Base-by-base conservation (phyloP, 2,329 filamentous ascomycete species). In the Cladophialophora bantiana region DNA sequence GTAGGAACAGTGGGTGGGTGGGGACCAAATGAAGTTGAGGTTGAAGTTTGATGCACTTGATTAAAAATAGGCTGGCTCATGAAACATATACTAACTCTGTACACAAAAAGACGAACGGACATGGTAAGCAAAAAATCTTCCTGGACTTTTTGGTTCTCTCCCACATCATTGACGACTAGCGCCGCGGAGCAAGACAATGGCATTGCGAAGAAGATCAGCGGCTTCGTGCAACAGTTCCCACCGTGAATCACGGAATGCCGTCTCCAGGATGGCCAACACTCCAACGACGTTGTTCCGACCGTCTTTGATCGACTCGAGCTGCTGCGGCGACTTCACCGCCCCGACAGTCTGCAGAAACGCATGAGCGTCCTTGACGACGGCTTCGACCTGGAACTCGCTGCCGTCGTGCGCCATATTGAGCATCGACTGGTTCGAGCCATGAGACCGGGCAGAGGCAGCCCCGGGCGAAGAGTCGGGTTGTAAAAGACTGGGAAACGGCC, bases 151-250 rank as follows among this genome's bases (percentile, higher is more conserved):
- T 26, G 26, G 26, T 10, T 7, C 9, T 36, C 5, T 34, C 31
- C 4, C 45, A 42, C 10, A 35, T 65, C 59, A 67, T 34, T 36
- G 18, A 32, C 68, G 65, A 60, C 57, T 65, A 2, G 68, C 68
- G 38, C 68, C 68, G 15, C 68, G 65, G 36, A 71, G 53, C 58
- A 70, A 42, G 62, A 67, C 56, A 36, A 96, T 91, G 77, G 93
- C 96, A 75, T 93, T 95, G 64, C 84, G 88, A 75, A 98, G 78
- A 67, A 97, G 81, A 31, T 87, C 89, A 38, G 91, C 90, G 36
- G 92, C 94, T 78, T 98, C 94, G 64, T 95, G 90, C 71, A 98
- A 81, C 62, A 98, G 81, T 81, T 98, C 93, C 94, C 94, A 98
- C 55, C 93, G 86, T 36, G 93, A 93, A 73, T 89, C 89, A 70